phyloP scores from a whole-genome alignment of 441 rosid genomes.

The Bruguiera hainesii region DNA sequence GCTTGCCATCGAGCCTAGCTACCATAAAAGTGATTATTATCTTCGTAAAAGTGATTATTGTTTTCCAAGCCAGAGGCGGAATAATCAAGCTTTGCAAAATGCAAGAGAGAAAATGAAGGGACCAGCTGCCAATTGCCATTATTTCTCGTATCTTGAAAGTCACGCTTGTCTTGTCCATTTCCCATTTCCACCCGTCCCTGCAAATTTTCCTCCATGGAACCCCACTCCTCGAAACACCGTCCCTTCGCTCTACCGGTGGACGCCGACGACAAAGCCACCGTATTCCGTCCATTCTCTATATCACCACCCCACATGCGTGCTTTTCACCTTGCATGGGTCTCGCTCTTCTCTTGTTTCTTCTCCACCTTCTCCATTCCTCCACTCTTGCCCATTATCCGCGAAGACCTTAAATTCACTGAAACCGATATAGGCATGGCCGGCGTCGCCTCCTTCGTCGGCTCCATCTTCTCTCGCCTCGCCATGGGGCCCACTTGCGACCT shows the following conservation, averaged over 20 bases:
- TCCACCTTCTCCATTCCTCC: constrained; percentile 90
- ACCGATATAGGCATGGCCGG: constrained; percentile 48
- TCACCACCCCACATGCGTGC: constrained; percentile 65
- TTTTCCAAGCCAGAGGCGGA: no score
- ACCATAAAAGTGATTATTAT: no score
- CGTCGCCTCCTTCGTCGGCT: constrained; percentile 66
- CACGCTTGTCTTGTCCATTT: no score
- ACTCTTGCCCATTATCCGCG: constrained; percentile 61
- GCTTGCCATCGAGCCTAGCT: no score
- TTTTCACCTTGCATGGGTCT: constrained; percentile 81
- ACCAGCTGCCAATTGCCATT: no score
- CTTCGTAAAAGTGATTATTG: no score
- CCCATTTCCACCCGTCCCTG: no score
- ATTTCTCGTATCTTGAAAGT: no score
- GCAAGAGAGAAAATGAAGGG: no score
- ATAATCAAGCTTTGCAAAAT: no score
- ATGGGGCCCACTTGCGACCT: constrained; percentile 81
- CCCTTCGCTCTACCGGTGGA: constrained; percentile 41
- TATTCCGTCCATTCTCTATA: constrained; percentile 50
- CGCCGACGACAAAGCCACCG: constrained; percentile 47
- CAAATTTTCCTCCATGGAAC: constrained; percentile 15
- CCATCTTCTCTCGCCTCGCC: constrained; percentile 78
- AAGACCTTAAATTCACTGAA: constrained; percentile 47
- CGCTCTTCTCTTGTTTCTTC: constrained; percentile 76
- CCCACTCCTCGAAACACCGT: constrained; percentile 9